Percentiles rank a stretch among this genome's conserved stretches.
These are phyloP conservation scores for Durusdinium trenchii DNA, from an alignment of 73 alveolate species.

Conservation along the genomic window DNA sequence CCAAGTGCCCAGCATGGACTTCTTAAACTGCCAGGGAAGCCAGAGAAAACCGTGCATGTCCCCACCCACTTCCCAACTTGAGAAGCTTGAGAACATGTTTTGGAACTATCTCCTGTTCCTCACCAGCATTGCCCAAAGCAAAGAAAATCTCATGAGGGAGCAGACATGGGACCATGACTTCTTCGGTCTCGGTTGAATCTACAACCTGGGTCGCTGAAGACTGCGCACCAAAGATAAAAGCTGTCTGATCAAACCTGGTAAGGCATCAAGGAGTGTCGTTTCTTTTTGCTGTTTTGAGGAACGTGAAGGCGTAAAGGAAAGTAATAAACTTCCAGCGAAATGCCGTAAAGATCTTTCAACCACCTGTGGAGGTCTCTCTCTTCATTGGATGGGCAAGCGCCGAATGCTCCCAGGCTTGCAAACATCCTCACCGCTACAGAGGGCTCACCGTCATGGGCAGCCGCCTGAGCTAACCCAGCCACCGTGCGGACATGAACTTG, in stretches of 20 bases:
- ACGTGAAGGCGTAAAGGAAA: too few relatives aligned
- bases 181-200: too few relatives aligned
- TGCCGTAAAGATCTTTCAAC: background rate
- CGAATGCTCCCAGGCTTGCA: background rate
- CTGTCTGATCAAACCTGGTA: background rate
- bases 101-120: too few relatives aligned
- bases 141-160: background rate
- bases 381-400: background rate
- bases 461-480: background rate
- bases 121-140: background rate
- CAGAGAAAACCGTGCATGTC: too few relatives aligned
- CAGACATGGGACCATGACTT: background rate
- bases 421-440: background rate
- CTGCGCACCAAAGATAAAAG: background rate
- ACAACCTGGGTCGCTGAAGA: too few relatives aligned
- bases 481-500: background rate
- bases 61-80: too few relatives aligned
- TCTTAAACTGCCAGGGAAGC: too few relatives aligned
- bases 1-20: background rate
- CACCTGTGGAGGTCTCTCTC: conserved; percentile 34
- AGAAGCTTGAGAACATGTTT: too few relatives aligned
- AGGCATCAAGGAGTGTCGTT: too few relatives aligned
- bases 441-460: background rate
- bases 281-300: too few relatives aligned
- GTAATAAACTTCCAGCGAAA: background rate